Base-by-base conservation (phyloP, 148 eudicot species). In the Selenicereus undatus region DNA sequence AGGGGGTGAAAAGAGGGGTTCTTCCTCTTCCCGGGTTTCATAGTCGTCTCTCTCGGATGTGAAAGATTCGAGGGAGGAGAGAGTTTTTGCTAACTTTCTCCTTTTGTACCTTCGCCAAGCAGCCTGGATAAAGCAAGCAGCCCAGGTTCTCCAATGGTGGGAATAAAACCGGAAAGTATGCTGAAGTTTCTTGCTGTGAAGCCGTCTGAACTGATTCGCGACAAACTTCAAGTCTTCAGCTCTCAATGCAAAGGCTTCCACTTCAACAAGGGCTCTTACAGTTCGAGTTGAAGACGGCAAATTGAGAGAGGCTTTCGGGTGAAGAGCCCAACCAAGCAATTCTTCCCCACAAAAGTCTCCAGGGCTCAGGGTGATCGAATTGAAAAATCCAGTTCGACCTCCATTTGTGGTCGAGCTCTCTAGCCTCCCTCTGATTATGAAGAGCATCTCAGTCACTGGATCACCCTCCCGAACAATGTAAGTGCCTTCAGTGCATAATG, bases 321-420 rank as follows among this genome's bases (percentile, higher is more conserved):
- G 93, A 82, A 93, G 81, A 39, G 97, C 97, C 97, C 97, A 93
- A 14, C 86, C 90, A 0, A 93, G 93, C 13, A 93, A 87, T 77
- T 93, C 97, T 85, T 93, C 97, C 2, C 97, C 97, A 78, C 97
- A 93, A 77, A 93, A 93, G 73, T 93, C 95, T n/a, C 97, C 97
- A 5, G 95, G 93, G 56, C 89, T 85, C 66, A 93, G 78, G 66
- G 84, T 85, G 42, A 89, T 91, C 3, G 92, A 86, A 74, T 93
- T 91, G 82, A 93, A 93, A 85, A 93, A 93, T 8, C 97, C 97
- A 4, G 91, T 91, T 42, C 95, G 89, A 0, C 97, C 97, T 14
- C 97, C 97, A 26, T 93, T 93, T 81, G 97, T 91, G 17, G 97
- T 93, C 36, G 91, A 89, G 75, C 97, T 93, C 81, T 93, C 95